Percentiles rank a stretch among this genome's conserved stretches.
phyloP scores from a whole-genome alignment of 805 yeast genomes.

The Wickerhamomyces chambardii region DNA sequence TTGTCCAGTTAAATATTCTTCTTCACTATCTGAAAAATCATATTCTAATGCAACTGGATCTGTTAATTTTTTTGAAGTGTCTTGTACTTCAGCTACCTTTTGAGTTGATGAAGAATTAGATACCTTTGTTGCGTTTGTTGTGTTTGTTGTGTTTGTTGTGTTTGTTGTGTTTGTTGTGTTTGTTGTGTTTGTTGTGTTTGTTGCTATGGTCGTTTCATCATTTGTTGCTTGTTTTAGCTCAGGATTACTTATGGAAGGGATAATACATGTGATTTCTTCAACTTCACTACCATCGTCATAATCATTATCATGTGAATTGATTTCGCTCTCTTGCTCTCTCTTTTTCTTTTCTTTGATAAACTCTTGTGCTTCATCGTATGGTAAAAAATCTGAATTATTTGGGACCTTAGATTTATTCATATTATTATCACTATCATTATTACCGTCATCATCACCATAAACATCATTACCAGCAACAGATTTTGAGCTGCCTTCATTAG shows the following conservation, averaged over 20 bases:
- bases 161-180: too few species aligned
- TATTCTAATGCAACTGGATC: slow-evolving; percentile 33
- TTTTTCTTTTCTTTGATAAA: slow-evolving; percentile 8
- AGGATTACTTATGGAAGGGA: background rate
- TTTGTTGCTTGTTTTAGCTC: too few species aligned
- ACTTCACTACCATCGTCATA: slow-evolving; percentile 10
- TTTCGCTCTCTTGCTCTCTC: background rate
- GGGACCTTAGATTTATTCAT: too few species aligned
- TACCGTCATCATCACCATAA: too few species aligned
- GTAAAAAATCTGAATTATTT: slow-evolving; percentile 35
- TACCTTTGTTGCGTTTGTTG: too few species aligned
- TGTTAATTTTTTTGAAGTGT: slow-evolving; percentile 2
- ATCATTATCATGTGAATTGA: slow-evolving; percentile 2
- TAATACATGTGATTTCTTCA: background rate
- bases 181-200: background rate
- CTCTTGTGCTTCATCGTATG: slow-evolving; percentile 40
- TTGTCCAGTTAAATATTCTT: slow-evolving; percentile 52
- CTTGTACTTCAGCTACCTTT: background rate
- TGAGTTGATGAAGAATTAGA: too few species aligned
- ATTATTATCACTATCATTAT: too few species aligned
- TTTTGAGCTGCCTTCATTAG: too few species aligned
- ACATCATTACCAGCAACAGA: too few species aligned
- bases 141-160: too few species aligned
- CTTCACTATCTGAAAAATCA: slow-evolving; percentile 73
- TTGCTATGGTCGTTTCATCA: background rate